These are phyloP conservation scores for Clavispora carvajalis DNA, from an alignment of 805 yeast species.

Conservation along the genomic window DNA sequence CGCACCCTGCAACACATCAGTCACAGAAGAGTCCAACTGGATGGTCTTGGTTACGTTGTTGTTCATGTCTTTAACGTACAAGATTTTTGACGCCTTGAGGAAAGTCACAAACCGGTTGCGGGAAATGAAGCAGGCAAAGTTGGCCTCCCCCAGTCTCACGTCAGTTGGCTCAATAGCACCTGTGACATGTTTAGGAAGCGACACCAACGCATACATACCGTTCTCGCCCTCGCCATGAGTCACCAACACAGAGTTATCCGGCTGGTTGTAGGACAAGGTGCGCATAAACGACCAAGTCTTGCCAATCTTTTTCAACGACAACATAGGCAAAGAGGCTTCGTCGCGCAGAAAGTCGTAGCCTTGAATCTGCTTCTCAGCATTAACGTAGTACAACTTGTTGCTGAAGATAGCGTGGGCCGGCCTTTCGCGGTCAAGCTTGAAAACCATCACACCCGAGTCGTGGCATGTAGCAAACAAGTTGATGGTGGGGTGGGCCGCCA, in stretches of 20 bases:
- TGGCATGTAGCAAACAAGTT: constrained; percentile 95
- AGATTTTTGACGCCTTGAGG: constrained; percentile 53
- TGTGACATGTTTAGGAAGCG: constrained; percentile 78
- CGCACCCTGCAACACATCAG: constrained; percentile 70
- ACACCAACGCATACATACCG: constrained; percentile 66
- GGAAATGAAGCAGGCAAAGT: constrained; percentile 84
- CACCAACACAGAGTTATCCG: constrained; percentile 80
- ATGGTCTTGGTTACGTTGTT: constrained; percentile 79
- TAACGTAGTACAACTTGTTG: constrained; percentile 69
- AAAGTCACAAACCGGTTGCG: constrained; percentile 91
- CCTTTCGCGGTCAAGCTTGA: constrained; percentile 94
- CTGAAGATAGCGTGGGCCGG: constrained; percentile 79
- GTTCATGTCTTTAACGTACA: constrained; percentile 78
- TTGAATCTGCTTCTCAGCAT: constrained; percentile 82
- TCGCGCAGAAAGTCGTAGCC: constrained; percentile 63
- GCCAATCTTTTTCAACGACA: constrained; percentile 80
- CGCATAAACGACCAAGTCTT: constrained; percentile 82
- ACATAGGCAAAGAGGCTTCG: constrained; percentile 68
- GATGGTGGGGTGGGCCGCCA: constrained; percentile 82
- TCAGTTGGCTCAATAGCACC: constrained; percentile 95
- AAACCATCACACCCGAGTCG: constrained; percentile 96
- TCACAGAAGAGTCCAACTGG: constrained; percentile 60
- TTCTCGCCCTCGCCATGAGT: constrained; percentile 70
- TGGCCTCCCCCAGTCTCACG: constrained; percentile 72
- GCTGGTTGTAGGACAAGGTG: constrained; percentile 83